Base-by-base conservation (phyloP, 2,329 filamentous ascomycete genomes). In the Aspergillus uvarum region DNA sequence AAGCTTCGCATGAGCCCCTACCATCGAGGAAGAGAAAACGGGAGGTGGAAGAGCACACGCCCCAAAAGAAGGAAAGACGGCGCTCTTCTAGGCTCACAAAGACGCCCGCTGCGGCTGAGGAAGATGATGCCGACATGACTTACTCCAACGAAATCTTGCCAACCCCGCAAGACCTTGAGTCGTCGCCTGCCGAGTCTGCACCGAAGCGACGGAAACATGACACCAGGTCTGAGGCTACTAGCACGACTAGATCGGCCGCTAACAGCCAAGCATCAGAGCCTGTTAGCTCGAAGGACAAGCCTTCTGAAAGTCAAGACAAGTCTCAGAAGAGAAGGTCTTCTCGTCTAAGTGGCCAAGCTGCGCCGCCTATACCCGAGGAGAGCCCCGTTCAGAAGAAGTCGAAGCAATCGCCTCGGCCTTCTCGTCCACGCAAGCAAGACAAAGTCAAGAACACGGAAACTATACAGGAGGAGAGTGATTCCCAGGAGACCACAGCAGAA, bases 1-100 rank as follows among this genome's bases (percentile, higher is more conserved):
- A 62, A 7, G 50, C 49, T 49, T 38, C 54, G 11, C 47, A 59
- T 3, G 63, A 61, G 21, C 58, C 57, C 6, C 67, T 65, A 12
- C 24, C 64, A 4, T 69, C 64, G 4, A 73, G 68, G 62, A 79
- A 77, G 63, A 71, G 76, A 38, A 75, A 76, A 59, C 67, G 74
- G 2, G 69, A 70, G 38, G 65, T 64, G 11, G 67, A 70, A 16
- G 59, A 65, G 19, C 31, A 56, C 1, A 59, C 63, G 22, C 53
- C 61, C 5, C 59, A 62, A 8, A 62, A 60, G 6, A 65, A 65
- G 24, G 68, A 71, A 44, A 70, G 68, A 56, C 72, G 74, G 35
- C 70, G 72, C 16, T 75, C 73, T 3, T 70, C 64, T 3, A 67
- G 69, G 32, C 63, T 69, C 5, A 56, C 59, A 3, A 67, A 68